Conservation (phyloP, 495 filamentous ascomycete genomes). For the Aspergillus mulundensis region DNA sequence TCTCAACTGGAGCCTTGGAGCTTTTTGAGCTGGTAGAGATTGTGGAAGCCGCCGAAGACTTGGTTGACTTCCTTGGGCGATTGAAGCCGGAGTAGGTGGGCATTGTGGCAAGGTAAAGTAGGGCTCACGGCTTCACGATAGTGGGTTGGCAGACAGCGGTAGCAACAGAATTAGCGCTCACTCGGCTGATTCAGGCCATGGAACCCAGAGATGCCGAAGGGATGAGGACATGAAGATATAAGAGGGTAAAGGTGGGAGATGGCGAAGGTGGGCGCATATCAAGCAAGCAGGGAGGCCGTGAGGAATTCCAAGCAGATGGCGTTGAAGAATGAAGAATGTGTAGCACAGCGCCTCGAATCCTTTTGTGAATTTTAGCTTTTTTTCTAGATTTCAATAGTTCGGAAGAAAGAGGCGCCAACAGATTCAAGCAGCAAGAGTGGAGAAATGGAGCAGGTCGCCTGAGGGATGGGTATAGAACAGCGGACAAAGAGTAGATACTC, state of each 20-base stretch:
- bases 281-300: conserved; percentile 11
- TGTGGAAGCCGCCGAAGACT: conserved; percentile 25
- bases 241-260: background rate
- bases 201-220: conserved; percentile 8
- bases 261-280: conserved; percentile 17
- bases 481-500: background rate
- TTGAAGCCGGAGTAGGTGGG: conserved; percentile 23
- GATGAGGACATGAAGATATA: conserved; percentile 18
- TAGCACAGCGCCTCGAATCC: conserved; percentile 13
- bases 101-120: conserved; percentile 23
- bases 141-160: background rate
- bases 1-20: conserved; percentile 22
- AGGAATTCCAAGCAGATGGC: conserved; percentile 8
- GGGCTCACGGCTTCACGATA: conserved; percentile 1
- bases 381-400: conserved; percentile 5
- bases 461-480: background rate
- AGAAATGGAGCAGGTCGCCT: background rate
- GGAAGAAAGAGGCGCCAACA: conserved; percentile 1
- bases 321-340: conserved; percentile 5
- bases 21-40: conserved; percentile 24
- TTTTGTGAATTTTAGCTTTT: conserved; percentile 1
- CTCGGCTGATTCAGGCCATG: conserved; percentile 17
- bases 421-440: background rate
- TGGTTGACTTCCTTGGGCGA: conserved; percentile 29
- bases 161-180: conserved; percentile 4